Evolutionary conservation across 129 eudicot genomes (phyloP).

Genomic region (Lactuca saligna): DNA sequence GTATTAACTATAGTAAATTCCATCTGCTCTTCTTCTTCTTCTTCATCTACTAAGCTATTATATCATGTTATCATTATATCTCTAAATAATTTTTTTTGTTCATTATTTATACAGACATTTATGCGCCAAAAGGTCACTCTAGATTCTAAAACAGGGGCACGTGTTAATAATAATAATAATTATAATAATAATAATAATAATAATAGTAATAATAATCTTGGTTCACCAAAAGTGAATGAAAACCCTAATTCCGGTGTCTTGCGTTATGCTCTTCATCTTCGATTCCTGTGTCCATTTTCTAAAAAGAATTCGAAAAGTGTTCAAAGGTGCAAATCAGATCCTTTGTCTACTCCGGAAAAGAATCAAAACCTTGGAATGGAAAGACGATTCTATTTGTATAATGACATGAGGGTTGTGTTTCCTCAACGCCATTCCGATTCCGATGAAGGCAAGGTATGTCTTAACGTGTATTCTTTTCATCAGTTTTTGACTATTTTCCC

Average conservation of each 20-base stretch:
- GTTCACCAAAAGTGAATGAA: constrained; percentile 62
- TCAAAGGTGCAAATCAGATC: constrained; percentile 60
- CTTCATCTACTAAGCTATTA: no score
- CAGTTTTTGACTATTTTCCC: no score
- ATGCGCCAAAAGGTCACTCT: constrained; percentile 85
- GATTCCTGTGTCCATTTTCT: constrained; percentile 67
- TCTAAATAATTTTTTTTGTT: background rate
- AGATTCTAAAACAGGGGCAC: constrained; percentile 40
- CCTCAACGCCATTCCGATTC: constrained; percentile 99
- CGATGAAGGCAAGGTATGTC: constrained; percentile 96
- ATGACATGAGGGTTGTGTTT: constrained; percentile 95
- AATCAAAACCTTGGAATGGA: constrained; percentile 44
- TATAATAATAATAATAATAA: no score
- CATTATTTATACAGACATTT: constrained; percentile 57
- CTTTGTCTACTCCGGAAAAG: constrained; percentile 47
- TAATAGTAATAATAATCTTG: background rate
- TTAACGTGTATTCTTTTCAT: background rate
- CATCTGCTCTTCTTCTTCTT: no score
- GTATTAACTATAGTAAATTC: constrained; percentile 24
- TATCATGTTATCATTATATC: background rate
- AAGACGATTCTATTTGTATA: constrained; percentile 80
- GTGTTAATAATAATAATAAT: background rate
- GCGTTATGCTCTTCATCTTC: constrained; percentile 93
- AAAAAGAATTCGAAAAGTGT: constrained; percentile 50
- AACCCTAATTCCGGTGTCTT: constrained; percentile 67